Evolutionary conservation across 208 protist species (phyloP).

Genomic region (Crithidia thermophila): DNA sequence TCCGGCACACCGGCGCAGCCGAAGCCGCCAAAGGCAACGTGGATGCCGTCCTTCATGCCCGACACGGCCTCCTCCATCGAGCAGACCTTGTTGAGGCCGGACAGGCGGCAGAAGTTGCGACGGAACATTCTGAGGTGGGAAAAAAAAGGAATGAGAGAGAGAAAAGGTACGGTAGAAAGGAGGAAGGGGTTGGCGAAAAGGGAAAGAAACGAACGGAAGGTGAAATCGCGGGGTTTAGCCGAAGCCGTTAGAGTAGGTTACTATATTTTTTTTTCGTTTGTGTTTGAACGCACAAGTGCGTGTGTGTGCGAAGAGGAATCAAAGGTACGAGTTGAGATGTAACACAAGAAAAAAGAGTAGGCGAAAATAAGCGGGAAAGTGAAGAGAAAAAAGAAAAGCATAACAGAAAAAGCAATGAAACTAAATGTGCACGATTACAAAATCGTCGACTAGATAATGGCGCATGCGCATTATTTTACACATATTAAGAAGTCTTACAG

Average conservation of each 20-base stretch:
- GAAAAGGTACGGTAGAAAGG: neutral
- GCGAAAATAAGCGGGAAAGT: constrained; percentile 6
- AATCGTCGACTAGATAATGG: too few relatives aligned
- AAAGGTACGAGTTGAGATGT: neutral
- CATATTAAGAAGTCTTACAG: too few relatives aligned
- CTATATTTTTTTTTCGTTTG: too few relatives aligned
- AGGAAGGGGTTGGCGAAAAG: neutral
- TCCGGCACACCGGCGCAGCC: constrained; percentile 96
- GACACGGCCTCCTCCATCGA: constrained; percentile 69
- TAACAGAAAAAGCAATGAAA: constrained; percentile 10
- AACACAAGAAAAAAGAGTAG: constrained; percentile 25
- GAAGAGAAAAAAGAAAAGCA: constrained; percentile 18
- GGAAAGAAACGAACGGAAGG: neutral
- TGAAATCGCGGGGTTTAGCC: neutral
- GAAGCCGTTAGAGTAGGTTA: neutral
- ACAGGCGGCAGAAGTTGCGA: constrained; percentile 46
- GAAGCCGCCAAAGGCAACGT: constrained; percentile 95
- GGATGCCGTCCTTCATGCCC: constrained; percentile 69
- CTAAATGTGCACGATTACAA: too few relatives aligned
- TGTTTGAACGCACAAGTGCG: neutral
- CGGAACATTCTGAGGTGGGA: constrained; percentile 56
- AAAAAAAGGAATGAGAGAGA: constrained; percentile 19
- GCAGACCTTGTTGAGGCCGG: constrained; percentile 77
- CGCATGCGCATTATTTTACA: too few relatives aligned
- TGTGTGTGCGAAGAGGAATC: neutral